A percentile compares a stretch with the other conserved stretches of the same genome.
phyloP scores from a whole-genome alignment of 345 rosid species.

The Citrus reticulata region DNA sequence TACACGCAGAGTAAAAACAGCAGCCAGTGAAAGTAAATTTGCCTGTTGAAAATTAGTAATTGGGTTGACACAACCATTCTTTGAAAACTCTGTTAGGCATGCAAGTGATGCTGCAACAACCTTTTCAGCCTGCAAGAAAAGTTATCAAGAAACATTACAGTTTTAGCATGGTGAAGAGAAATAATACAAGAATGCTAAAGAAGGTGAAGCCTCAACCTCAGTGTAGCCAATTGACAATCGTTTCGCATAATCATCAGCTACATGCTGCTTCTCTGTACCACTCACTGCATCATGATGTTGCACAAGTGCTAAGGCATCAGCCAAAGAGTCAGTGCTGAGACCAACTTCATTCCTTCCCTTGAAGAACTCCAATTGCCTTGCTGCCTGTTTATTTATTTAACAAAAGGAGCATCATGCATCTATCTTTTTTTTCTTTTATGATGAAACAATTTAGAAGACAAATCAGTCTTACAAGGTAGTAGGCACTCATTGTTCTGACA shows the following conservation, averaged over 20 bases:
- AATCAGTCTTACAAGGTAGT: slow-evolving; percentile 37
- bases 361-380: slow-evolving; percentile 48
- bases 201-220: slow-evolving; percentile 27
- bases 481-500: slow-evolving; percentile 43
- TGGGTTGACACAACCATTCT: slow-evolving; percentile 18
- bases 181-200: neutral
- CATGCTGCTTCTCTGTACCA: slow-evolving; percentile 53
- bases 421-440: neutral
- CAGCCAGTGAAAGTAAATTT: slow-evolving; percentile 1
- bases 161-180: neutral
- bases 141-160: neutral
- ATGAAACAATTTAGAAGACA: neutral
- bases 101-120: slow-evolving; percentile 44
- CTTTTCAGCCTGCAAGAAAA: slow-evolving; percentile 34
- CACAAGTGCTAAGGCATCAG: slow-evolving; percentile 45
- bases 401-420: neutral
- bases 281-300: slow-evolving; percentile 55
- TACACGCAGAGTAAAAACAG: neutral
- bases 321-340: slow-evolving; percentile 37
- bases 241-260: slow-evolving; percentile 50
- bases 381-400: slow-evolving; percentile 32
- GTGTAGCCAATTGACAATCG: slow-evolving; percentile 41
- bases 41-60: slow-evolving; percentile 40
- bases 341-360: slow-evolving; percentile 36
- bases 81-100: slow-evolving; percentile 31